phyloP scores from a whole-genome alignment of 78 protist genomes.

The Anaeramoeba flamelloides region DNA sequence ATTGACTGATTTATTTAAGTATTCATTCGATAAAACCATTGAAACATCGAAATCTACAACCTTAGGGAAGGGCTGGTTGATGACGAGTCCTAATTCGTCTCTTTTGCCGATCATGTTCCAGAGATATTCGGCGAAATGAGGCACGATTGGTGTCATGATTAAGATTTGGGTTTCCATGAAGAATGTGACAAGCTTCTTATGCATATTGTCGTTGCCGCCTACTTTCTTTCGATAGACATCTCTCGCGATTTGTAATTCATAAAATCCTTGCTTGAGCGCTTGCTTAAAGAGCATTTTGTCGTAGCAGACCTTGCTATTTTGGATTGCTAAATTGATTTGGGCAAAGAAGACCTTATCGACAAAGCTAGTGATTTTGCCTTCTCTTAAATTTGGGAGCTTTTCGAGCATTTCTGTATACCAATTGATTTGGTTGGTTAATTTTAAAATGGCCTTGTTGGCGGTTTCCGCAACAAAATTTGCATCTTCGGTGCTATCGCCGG shows the following conservation, averaged over 20 bases:
- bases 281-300: slow-evolving; percentile 55
- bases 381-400: neutral
- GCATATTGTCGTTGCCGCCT: slow-evolving; percentile 9
- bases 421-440: slow-evolving; percentile 56
- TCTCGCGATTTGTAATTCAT: slow-evolving; percentile 51
- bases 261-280: slow-evolving; percentile 56
- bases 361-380: neutral
- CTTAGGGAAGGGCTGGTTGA: neutral
- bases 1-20: neutral
- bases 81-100: neutral
- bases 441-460: slow-evolving; percentile 64
- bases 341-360: neutral
- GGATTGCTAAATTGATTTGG: neutral
- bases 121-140: slow-evolving; percentile 81
- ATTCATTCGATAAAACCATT: neutral
- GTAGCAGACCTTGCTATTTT: neutral
- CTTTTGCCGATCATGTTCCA: slow-evolving; percentile 39
- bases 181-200: slow-evolving; percentile 34
- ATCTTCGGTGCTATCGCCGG: slow-evolving; percentile 93
- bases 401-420: slow-evolving; percentile 39
- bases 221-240: slow-evolving; percentile 44
- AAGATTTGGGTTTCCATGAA: slow-evolving; percentile 59
- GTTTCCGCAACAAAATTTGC: slow-evolving; percentile 74
- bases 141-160: slow-evolving; percentile 75
- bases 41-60: neutral